Base-by-base conservation (phyloP, 192 early-diverging fungal species). In the Backusella circina region DNA sequence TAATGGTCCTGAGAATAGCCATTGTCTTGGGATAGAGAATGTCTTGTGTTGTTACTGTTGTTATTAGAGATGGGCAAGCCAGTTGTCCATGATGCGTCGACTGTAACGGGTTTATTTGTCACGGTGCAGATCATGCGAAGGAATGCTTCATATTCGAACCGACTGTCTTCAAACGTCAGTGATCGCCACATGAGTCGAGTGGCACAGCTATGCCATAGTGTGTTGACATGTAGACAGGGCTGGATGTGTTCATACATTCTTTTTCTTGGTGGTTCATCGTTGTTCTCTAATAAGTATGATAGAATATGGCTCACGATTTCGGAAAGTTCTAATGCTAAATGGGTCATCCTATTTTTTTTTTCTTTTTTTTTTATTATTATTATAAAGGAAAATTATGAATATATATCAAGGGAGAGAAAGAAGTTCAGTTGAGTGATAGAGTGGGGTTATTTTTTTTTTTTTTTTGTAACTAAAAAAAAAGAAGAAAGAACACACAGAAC, bases 231-330 rank as follows among this genome's bases (percentile, higher is more conserved):
- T 8, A 83, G 28, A 33, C 74, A 72, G 26, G 78, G 68, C 35
- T 77, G 64, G 10, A 83, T 66, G 8, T 21, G 37, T 23, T 74
- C 54, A 30, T 76, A 75, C 21, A 28, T 33, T 68, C 30, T 61
- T 18, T 21, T 38, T 64, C 36, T 69, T 12, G 54, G 70, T 13
- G 12, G 5, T 16, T 57, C 33, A 18, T 57, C 57, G 69, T 77
- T 76, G 10, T 39, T 13, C n/a, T 38, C 26, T 9, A 77, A 74
- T 18, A 88, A 66, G 71, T 81, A 83, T 31, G 84, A 80, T 21
- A 88, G 76, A 44, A 86, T 86, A 13, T 82, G 74, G 26, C 79
- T 78, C 21, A 87, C 65, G 23, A 87, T 83, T 67, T 87, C 86
- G 8, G 86, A 84, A 26, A 87, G 69, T 28, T 82, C 50, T 15